phyloP scores from a whole-genome alignment of 106 monocot genomes.

The Posidonia australis region DNA sequence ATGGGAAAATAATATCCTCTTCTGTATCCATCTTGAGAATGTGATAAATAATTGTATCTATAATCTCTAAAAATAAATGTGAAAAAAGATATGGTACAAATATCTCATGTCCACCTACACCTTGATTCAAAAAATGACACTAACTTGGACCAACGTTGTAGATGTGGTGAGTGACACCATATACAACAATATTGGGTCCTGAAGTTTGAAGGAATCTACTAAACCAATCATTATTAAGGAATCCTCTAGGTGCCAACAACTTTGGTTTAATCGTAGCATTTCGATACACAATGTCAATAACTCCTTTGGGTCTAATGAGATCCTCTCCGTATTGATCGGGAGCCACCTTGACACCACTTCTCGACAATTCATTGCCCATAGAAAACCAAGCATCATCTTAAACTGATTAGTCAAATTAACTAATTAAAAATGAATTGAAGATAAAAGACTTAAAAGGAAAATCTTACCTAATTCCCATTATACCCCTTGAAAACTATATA shows the following conservation, averaged over 20 bases:
- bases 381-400: background rate
- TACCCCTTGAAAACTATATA: slow-evolving; percentile 29
- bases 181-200: slow-evolving; percentile 26
- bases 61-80: too few relatives aligned
- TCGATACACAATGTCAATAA: slow-evolving; percentile 19
- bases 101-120: too few relatives aligned
- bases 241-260: slow-evolving; percentile 43
- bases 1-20: too few relatives aligned
- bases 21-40: too few relatives aligned
- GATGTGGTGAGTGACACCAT: slow-evolving; percentile 45
- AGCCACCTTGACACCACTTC: slow-evolving; percentile 25
- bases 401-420: background rate
- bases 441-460: background rate
- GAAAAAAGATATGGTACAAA: too few relatives aligned
- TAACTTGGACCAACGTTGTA: slow-evolving; percentile 46
- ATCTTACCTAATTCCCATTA: slow-evolving; percentile 1
- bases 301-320: slow-evolving; percentile 17
- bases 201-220: slow-evolving; percentile 22
- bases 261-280: slow-evolving; percentile 1
- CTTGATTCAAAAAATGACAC: too few relatives aligned
- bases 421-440: background rate
- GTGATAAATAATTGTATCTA: too few relatives aligned
- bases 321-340: slow-evolving; percentile 38
- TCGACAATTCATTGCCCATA: slow-evolving; percentile 43
- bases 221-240: slow-evolving; percentile 36